Evolutionary conservation across 768 basidiomycete species (phyloP).

Genomic region (Peribolospora kevripleyi): DNA sequence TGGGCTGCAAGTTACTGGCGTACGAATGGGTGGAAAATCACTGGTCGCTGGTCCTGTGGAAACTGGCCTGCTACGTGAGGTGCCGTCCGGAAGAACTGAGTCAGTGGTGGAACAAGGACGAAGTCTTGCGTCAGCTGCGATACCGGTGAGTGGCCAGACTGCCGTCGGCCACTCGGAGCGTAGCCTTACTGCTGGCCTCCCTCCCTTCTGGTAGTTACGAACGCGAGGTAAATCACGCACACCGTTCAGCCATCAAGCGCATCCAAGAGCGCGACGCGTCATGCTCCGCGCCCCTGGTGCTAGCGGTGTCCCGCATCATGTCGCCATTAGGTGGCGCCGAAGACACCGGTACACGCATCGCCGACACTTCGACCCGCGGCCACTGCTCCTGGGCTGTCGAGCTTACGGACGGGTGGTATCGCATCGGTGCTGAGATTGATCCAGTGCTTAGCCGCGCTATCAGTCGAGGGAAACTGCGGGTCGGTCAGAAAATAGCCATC

Average conservation of each 20-base stretch:
- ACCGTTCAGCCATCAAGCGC: constrained; percentile 55
- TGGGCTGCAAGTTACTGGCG: constrained; percentile 37
- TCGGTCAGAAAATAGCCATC: constrained; percentile 64
- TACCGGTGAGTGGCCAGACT: constrained; percentile 38
- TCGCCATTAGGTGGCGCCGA: constrained; percentile 18
- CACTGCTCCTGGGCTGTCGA: constrained; percentile 39
- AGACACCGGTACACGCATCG: background rate
- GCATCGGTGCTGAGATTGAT: constrained; percentile 53
- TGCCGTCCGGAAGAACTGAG: constrained; percentile 40
- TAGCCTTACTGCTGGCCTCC: background rate
- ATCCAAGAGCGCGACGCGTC: constrained; percentile 66
- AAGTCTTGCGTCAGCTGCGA: constrained; percentile 55
- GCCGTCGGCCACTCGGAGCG: background rate
- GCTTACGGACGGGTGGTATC: constrained; percentile 95
- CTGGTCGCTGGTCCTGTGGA: constrained; percentile 80
- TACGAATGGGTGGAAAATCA: constrained; percentile 76
- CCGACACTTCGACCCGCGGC: constrained; percentile 14
- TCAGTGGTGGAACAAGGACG: constrained; percentile 54
- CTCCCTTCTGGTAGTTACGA: constrained; percentile 39
- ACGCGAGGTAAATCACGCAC: constrained; percentile 50
- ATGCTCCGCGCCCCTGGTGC: constrained; percentile 51
- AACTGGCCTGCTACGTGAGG: constrained; percentile 59
- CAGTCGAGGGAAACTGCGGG: constrained; percentile 35
- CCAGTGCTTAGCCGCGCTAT: constrained; percentile 44
- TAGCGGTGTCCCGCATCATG: constrained; percentile 52